A percentile compares a stretch with the other conserved stretches of the same genome.
Conservation (phyloP, 768 basidiomycete species). For the Naematelia encephala region DNA sequence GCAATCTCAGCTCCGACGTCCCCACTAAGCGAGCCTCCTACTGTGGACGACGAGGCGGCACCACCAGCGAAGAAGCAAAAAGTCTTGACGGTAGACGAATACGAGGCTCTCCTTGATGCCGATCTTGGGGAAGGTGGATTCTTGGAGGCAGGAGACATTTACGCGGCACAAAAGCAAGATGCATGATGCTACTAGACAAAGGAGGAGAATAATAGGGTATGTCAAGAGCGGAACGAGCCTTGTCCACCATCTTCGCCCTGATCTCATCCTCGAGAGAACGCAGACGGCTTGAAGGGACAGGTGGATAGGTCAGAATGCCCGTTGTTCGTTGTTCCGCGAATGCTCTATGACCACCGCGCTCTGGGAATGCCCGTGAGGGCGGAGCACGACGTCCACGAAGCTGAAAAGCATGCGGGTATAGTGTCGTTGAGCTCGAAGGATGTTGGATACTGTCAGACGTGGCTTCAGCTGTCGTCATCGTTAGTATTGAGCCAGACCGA, state of each 20-base stretch:
- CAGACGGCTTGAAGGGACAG: constrained; percentile 6
- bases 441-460: no score
- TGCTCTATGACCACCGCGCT: background rate
- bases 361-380: constrained; percentile 12
- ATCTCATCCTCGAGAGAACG: constrained; percentile 3
- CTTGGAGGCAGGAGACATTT: constrained; percentile 32
- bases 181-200: constrained; percentile 1
- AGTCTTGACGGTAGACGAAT: constrained; percentile 31
- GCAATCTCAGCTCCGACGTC: background rate
- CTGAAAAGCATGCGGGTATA: constrained; percentile 4
- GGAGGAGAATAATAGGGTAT: constrained; percentile 3
- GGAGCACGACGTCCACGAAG: constrained; percentile 2
- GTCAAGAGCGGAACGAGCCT: constrained; percentile 46
- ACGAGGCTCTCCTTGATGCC: constrained; percentile 41
- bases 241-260: constrained; percentile 4
- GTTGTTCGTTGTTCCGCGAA: constrained; percentile 24
- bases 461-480: no score
- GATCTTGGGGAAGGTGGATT: constrained; percentile 35
- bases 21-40: constrained; percentile 12
- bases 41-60: background rate
- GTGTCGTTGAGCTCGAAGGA: no score
- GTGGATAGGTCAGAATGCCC: constrained; percentile 44
- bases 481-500: no score
- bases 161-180: constrained; percentile 4
- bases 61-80: constrained; percentile 9